Evolutionary conservation across 805 yeast genomes (phyloP), one percentile per base, ranked within the genome.

Genomic region (Suhomyces xylopsoci): DNA sequence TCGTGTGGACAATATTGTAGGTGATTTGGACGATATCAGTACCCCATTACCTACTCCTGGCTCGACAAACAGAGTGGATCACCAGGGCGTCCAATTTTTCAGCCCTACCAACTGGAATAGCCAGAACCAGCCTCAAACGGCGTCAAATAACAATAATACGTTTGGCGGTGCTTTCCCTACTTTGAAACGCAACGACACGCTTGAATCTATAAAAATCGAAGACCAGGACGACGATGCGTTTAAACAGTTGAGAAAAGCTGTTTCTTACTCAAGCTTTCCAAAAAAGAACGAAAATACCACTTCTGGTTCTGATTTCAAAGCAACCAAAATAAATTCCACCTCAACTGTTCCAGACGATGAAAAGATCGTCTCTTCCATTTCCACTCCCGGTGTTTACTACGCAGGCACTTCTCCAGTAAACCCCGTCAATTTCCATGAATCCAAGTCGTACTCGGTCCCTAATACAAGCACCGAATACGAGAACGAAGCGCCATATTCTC

Each of bases 151-250:
- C 36, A 32, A 32, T n/a, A 17, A 42, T 22, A 24, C 45, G 4
- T 51, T 40, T 20, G 46, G 28, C 24, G 41, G 54, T 15, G 63
- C 58, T 17, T 53, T 49, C 54, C 30, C 49, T n/a, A 54, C 44
- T 1, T 56, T 63, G n/a, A 60, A 58, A 42, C 52, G 67, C 30
- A 62, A 62, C 42, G 71, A 67, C 50, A 61, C 68, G 8, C 51
- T 71, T 22, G 76, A 71, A 25, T 60, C 72, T 2, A 65, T 71
- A 44, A 61, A 62, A 25, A 64, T 69, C 53, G 77, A 73, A 54
- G 73, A 67, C 48, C 75, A 72, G 50, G 77, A 74, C 46, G 73
- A 74, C 55, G 78, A 75, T 60, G 79, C 79, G 0, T 66, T 75
- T 52, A 70, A 70, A 55, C 76, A 73, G 51, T 60, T 75, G 52